A percentile compares a stretch with the other conserved stretches of the same genome.
These are phyloP conservation scores for Epichloe sylvatica DNA, from an alignment of 2,329 filamentous ascomycete genomes.

Conservation along the genomic window DNA sequence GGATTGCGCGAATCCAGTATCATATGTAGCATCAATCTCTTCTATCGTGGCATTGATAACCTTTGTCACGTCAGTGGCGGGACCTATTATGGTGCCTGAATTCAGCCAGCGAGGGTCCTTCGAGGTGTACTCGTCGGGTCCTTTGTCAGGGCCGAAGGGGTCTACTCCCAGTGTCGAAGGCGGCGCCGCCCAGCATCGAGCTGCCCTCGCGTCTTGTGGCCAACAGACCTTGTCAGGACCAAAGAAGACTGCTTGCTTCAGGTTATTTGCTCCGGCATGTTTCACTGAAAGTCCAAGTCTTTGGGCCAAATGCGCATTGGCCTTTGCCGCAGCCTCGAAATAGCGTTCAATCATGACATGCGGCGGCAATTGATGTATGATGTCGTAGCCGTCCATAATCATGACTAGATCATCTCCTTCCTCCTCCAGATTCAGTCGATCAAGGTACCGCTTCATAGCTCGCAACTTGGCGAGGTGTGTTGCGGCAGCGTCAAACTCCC, in stretches of 20 bases:
- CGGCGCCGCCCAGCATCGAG: constrained; percentile 28
- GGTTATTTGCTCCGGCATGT: constrained; percentile 16
- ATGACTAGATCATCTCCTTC: constrained; percentile 45
- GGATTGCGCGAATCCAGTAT: constrained; percentile 20
- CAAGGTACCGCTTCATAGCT: constrained; percentile 21
- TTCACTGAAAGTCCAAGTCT: constrained; percentile 30
- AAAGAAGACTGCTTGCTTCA: constrained; percentile 28
- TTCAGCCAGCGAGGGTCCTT: constrained; percentile 29
- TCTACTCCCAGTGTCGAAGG: constrained; percentile 17
- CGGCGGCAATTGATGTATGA: constrained; percentile 51
- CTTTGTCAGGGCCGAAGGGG: constrained; percentile 23
- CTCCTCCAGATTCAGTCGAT: constrained; percentile 13
- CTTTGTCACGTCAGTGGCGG: constrained; percentile 17
- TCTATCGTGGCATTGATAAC: constrained; percentile 15
- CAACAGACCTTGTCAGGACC: constrained; percentile 32
- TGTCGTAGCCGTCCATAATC: constrained; percentile 49
- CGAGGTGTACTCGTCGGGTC: constrained; percentile 16
- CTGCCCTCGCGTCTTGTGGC: constrained; percentile 21
- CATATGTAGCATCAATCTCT: constrained; percentile 21
- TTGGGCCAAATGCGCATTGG: constrained; percentile 35
- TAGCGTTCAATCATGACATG: constrained; percentile 50
- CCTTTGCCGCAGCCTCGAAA: constrained; percentile 36
- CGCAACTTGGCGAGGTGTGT: constrained; percentile 28
- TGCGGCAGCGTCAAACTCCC: constrained; percentile 20
- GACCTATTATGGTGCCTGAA: constrained; percentile 32